A percentile compares a stretch with the other conserved stretches of the same genome.
phyloP scores from a whole-genome alignment of 257 asterid species.

The Solanum pinnatisectum region DNA sequence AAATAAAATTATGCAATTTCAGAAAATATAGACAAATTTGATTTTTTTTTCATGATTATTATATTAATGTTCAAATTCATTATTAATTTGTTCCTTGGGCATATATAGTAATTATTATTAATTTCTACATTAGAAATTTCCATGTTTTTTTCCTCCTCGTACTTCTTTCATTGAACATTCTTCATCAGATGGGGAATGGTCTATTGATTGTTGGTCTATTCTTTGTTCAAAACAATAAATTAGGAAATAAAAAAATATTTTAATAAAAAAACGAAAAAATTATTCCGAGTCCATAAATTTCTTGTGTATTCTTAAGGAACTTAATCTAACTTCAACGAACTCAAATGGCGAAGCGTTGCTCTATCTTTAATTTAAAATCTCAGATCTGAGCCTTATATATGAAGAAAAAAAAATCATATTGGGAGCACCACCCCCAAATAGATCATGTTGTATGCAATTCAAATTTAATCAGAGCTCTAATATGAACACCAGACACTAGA shows the following conservation, averaged over 20 bases:
- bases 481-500: no score
- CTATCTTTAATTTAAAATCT: no score
- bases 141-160: background rate
- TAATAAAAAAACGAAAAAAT: no score
- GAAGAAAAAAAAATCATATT: background rate
- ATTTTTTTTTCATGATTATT: background rate
- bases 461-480: accelerated
- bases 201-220: background rate
- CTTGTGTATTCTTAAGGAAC: background rate
- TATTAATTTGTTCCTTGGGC: background rate
- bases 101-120: background rate
- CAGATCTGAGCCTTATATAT: no score
- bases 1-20: background rate
- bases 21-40: background rate
- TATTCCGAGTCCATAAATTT: background rate
- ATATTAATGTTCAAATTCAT: background rate
- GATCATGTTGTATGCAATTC: no score
- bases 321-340: no score
- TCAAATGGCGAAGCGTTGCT: background rate
- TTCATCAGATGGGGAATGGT: background rate
- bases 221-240: background rate
- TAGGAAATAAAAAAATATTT: background rate
- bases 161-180: background rate
- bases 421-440: background rate
- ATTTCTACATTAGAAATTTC: background rate